These are phyloP conservation scores for Nannochloropsis oceanica DNA, from an alignment of 108 stramenopile genomes.

Conservation along the genomic window DNA sequence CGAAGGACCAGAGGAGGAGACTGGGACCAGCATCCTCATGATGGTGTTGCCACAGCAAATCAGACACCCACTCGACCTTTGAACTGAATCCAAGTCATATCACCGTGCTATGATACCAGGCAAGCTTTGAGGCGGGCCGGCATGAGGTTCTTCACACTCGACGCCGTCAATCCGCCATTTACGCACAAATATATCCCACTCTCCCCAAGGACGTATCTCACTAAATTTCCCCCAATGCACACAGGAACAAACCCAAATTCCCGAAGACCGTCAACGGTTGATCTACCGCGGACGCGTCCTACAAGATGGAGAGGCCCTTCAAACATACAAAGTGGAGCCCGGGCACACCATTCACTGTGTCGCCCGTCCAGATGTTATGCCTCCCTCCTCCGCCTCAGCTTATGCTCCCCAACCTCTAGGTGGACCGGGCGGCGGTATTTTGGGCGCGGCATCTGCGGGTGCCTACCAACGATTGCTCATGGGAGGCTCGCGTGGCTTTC, in stretches of 20 bases:
- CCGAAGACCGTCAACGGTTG: conserved; percentile 30
- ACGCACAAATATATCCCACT: too few species aligned
- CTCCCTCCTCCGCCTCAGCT: neutral
- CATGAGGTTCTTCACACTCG: too few species aligned
- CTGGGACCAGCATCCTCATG: neutral
- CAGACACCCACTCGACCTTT: too few species aligned
- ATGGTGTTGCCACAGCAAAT: too few species aligned
- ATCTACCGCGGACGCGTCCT: conserved; percentile 42
- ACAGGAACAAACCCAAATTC: neutral
- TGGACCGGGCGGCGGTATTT: neutral
- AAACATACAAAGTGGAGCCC: conserved; percentile 31
- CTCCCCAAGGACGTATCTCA: too few species aligned
- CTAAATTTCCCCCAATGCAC: too few species aligned
- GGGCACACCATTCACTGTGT: conserved; percentile 41
- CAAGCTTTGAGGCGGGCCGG: too few species aligned
- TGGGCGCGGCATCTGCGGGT: neutral
- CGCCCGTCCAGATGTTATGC: conserved; percentile 24
- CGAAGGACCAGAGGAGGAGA: neutral
- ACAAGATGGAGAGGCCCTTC: conserved; percentile 10
- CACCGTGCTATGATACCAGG: too few species aligned
- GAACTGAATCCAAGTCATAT: too few species aligned
- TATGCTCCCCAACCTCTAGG: neutral
- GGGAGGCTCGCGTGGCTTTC: neutral
- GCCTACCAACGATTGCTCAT: neutral
- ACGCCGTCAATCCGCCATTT: too few species aligned